Percentiles rank a stretch among this genome's conserved stretches.
Conservation (phyloP, 2,329 filamentous ascomycete species). For the Fusarium sambucinum region DNA sequence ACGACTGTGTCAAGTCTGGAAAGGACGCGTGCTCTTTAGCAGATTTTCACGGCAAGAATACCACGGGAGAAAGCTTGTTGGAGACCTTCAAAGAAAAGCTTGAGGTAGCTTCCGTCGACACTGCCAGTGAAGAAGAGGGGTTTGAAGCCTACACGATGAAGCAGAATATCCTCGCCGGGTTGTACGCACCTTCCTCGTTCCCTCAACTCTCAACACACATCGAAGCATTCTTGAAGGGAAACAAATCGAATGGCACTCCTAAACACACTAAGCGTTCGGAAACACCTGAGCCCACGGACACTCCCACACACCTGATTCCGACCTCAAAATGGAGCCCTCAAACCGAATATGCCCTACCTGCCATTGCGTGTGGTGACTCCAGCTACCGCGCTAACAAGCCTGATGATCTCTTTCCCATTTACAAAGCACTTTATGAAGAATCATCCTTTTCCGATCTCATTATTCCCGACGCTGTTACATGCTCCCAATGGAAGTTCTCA, state of each 20-base stretch:
- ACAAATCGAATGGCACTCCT: background rate
- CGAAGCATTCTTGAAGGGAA: background rate
- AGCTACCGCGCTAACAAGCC: background rate
- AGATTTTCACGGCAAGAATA: background rate
- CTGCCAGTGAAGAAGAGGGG: background rate
- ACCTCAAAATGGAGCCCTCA: background rate
- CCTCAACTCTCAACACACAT: background rate
- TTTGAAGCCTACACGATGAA: background rate
- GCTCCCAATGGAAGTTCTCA: slow-evolving; percentile 8
- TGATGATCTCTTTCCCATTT: slow-evolving; percentile 13
- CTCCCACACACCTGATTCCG: background rate
- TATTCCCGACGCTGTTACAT: accelerated
- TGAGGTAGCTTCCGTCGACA: background rate
- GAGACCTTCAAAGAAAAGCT: background rate
- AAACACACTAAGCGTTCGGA: too few relatives aligned
- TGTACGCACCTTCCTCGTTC: background rate
- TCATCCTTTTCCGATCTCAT: background rate
- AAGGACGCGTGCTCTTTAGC: background rate
- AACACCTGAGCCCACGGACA: too few relatives aligned
- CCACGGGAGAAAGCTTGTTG: background rate
- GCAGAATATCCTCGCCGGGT: background rate
- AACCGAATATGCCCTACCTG: accelerated
- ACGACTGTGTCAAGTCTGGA: slow-evolving; percentile 3
- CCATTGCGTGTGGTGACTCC: background rate
- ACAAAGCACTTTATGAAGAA: slow-evolving; percentile 8